phyloP scores from a whole-genome alignment of 2,329 filamentous ascomycete species.

The Penicillium fuscoglaucum region DNA sequence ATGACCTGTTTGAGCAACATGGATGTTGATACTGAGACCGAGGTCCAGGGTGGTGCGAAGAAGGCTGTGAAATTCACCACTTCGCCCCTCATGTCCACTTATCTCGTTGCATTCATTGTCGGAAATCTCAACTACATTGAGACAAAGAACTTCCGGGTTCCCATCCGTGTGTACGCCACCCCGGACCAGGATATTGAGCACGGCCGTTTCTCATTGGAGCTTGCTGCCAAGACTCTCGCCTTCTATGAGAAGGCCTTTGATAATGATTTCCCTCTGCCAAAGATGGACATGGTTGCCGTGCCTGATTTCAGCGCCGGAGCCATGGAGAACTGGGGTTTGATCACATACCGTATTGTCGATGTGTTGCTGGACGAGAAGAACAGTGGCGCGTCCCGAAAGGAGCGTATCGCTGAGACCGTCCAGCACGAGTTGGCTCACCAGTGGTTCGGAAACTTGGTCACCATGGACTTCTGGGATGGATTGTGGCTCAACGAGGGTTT shows the following conservation, averaged over 20 bases:
- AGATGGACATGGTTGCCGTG: constrained; percentile 96
- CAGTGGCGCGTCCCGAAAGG: constrained; percentile 83
- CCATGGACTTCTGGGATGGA: constrained; percentile 98
- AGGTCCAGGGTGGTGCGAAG: constrained; percentile 67
- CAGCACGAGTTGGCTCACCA: constrained; percentile 97
- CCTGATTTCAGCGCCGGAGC: constrained; percentile 94
- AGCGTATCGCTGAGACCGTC: constrained; percentile 90
- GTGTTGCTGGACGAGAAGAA: constrained; percentile 88
- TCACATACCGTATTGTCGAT: constrained; percentile 92
- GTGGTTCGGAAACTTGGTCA: constrained; percentile 97
- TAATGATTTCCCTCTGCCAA: constrained; percentile 80
- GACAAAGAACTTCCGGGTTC: constrained; percentile 85
- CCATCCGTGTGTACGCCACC: constrained; percentile 90
- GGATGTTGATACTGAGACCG: constrained; percentile 80
- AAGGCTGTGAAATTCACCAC: constrained; percentile 91
- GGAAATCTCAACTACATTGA: constrained; percentile 94
- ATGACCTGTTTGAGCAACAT: constrained; percentile 95
- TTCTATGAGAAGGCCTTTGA: constrained; percentile 97
- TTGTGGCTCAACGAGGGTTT: constrained; percentile 95
- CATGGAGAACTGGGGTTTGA: constrained; percentile 98
- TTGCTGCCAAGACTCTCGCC: constrained; percentile 82
- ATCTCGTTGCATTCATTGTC: constrained; percentile 89
- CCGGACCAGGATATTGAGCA: constrained; percentile 87
- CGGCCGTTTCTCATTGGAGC: constrained; percentile 83
- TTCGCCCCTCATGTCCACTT: constrained; percentile 93